These are phyloP conservation scores for Penicillium tannophilum DNA, from an alignment of 495 filamentous ascomycete species.

Conservation along the genomic window DNA sequence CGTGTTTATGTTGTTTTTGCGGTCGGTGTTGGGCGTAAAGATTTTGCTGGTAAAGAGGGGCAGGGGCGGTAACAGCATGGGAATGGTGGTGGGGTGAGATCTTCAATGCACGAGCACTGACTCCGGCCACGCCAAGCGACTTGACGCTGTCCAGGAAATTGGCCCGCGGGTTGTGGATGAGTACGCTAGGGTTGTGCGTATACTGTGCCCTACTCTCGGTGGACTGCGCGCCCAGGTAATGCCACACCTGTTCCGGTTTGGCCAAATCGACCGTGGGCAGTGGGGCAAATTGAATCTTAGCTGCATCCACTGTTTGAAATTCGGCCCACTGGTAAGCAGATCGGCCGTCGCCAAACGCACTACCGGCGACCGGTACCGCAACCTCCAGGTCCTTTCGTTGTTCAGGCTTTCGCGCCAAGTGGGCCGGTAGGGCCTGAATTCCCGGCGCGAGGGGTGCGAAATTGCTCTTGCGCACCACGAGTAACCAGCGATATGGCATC, in stretches of 20 bases:
- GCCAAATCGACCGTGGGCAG: constrained; percentile 65
- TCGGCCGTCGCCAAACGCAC: constrained; percentile 59
- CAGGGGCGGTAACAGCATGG: constrained; percentile 38
- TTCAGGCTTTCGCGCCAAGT: constrained; percentile 54
- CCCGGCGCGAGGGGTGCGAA: constrained; percentile 52
- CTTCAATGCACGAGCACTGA: constrained; percentile 32
- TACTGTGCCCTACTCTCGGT: constrained; percentile 93
- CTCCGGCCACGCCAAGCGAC: constrained; percentile 42
- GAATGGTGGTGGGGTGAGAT: constrained; percentile 42
- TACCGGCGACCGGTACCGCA: constrained; percentile 56
- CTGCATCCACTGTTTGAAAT: constrained; percentile 63
- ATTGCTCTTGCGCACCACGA: constrained; percentile 55
- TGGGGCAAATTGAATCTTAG: constrained; percentile 45
- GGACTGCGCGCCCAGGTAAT: constrained; percentile 82
- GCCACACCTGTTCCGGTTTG: constrained; percentile 78
- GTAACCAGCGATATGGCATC: constrained; percentile 57
- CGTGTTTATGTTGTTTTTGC: constrained; percentile 26
- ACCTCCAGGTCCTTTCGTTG: constrained; percentile 48
- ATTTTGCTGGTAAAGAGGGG: constrained; percentile 37
- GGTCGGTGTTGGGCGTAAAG: constrained; percentile 30
- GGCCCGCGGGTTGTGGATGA: constrained; percentile 57
- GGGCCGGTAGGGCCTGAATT: constrained; percentile 61
- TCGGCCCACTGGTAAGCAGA: constrained; percentile 75
- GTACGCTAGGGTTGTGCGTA: constrained; percentile 72
- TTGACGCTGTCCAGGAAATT: constrained; percentile 61